Evolutionary conservation across 441 rosid species (phyloP).

Genomic region (Pelargonium fulgidum): DNA sequence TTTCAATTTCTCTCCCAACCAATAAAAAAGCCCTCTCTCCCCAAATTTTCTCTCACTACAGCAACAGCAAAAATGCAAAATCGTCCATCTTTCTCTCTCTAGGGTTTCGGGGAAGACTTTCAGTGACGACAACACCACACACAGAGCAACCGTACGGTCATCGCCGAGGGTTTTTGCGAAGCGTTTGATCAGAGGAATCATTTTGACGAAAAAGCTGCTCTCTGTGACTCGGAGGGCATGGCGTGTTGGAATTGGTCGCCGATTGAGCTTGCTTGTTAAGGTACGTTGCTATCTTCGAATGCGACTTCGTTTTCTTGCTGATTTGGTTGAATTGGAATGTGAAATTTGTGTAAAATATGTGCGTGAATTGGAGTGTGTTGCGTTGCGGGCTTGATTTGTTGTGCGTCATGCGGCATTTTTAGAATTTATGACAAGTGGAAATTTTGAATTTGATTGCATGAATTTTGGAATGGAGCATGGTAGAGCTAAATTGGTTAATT

Average conservation of each 20-base stretch:
- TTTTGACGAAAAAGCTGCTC: neutral
- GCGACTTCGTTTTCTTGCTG: neutral
- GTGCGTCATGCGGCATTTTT: neutral
- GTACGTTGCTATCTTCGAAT: neutral
- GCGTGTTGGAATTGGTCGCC: neutral
- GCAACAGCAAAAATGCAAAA: too few species aligned
- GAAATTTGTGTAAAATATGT: neutral
- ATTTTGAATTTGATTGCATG: neutral
- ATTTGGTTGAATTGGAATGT: neutral
- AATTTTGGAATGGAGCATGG: neutral
- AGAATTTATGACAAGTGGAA: slow-evolving; percentile 1
- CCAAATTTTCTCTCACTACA: too few species aligned
- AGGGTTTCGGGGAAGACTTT: neutral
- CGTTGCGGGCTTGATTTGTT: neutral
- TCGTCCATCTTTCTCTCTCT: neutral
- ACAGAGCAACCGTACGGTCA: neutral
- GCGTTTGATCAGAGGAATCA: neutral
- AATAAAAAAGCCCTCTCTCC: too few species aligned
- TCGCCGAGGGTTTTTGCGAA: neutral
- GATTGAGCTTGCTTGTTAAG: neutral
- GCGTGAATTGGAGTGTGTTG: slow-evolving; percentile 4
- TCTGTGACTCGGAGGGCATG: neutral
- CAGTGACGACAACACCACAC: neutral
- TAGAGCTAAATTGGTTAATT: neutral
- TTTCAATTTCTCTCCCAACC: too few species aligned